Base-by-base conservation (phyloP, 2,329 filamentous ascomycete genomes). In the Pestalotiopsis fici region DNA sequence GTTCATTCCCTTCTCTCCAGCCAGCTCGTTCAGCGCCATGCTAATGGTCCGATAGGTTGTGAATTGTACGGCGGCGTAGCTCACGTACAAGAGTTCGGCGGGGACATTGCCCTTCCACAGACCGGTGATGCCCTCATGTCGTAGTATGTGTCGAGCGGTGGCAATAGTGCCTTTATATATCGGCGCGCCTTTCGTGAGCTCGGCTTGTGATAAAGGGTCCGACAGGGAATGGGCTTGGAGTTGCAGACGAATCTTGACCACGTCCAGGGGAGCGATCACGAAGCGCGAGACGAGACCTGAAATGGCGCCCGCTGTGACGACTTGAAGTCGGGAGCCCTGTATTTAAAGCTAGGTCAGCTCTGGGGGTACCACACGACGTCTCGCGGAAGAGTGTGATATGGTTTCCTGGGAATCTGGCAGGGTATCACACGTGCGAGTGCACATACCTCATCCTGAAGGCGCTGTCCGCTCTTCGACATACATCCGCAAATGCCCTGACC, bases 31-130 rank as follows among this genome's bases (percentile, higher is more conserved):
- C 11, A 98, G 86, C 27, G 90, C 81, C 70, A 93, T 82, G 1
- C 92, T 93, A 27, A 89, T 86, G 64, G 89, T 89, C 67, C 94
- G 91, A 83, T 99, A 99, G 31, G 93, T 86, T 35, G 93, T 91
- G 85, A 99, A 99, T 80, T 99, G 96, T 39, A 93, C 85, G 70
- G 92, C 92, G 70, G 93, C 91, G 82, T 98, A 99, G 79, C 90
- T 91, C 71, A 99, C 86, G 82, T 99, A 99, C 82, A 99, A 90
- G 70, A 96, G 82, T 85, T 98, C 96, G 64, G 96, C 96, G 50
- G 96, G 95, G 68, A 99, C 90, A 78, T 99, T 99, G 78, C 96
- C 96, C 85, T 98, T 98, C 96, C 96, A 99, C 71, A 99, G 87
- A 35, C 90, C 92, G 65, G 91, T 91, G 72, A 98, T 77, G 55